Base-by-base conservation (phyloP, 106 monocot species). In the Agapanthus africanus region DNA sequence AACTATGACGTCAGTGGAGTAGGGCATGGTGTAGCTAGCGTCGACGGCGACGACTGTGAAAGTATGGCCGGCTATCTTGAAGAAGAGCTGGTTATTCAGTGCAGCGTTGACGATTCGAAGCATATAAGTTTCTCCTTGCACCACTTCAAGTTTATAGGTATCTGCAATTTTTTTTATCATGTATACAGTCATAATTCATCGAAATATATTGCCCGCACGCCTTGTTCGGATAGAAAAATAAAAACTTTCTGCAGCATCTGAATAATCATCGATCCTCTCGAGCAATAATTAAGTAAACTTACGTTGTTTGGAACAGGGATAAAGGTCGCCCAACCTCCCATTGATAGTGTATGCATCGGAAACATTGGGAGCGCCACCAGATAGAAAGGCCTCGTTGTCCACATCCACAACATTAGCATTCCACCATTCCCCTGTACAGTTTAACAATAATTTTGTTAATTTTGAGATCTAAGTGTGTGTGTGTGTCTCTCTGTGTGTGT, bases 301-400 rank as follows among this genome's bases (percentile, higher is more conserved):
- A 84, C 78, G 65, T 14, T 85, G 67, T 2, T 39, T 21, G 1
- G 87, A 79, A 59, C 94, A 94, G n/a, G 37, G 60, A 54, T 83
- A 87, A 26, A 81, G 81, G 65, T 81, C 72, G 0, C 94, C 94
- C 0, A 84, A 87, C 47, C 25, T 65, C 11, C 90, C 94, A 41
- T 94, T 87, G 77, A 94, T 90, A 35, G 94, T 94, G 68, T 66
- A 88, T 1, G 90, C 94, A 54, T 94, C 87, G 15, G 94, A 87
- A 38, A 38, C 37, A 2, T 71, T 76, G 4, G 78, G 56, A 0
- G 49, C 38, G 0, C 30, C 40, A 15, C 85, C 94, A 1, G 40
- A 54, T 3, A 34, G 59, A 8, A 71, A 40, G 7, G 87, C 82
- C 40, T 76, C 37, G 0, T 31, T 42, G 1, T 83, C 84, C 26